Evolutionary conservation across 257 asterid species (phyloP), one percentile per base, ranked within the genome.

Genomic region (Solanum gandarillasii): DNA sequence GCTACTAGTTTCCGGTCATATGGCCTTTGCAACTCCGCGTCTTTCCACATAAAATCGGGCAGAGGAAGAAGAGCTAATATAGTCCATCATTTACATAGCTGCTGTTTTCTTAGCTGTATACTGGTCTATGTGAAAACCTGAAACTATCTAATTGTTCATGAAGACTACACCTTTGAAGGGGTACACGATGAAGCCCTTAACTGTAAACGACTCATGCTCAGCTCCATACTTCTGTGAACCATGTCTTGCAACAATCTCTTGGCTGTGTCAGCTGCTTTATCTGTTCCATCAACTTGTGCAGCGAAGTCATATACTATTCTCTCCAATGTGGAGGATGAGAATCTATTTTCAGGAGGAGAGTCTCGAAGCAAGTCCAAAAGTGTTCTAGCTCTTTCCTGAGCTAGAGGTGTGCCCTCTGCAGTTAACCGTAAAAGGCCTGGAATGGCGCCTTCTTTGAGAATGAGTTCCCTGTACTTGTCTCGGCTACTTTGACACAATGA

Each of bases 351-450:
- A 1, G 88, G 91, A 86, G 96, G 94, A 35, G 95, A 88, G 27
- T 93, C 87, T 55, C 99, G 89, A 70, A 96, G 98, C 92, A 96
- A 88, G 89, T 96, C 98, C 93, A 96, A 87, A 73, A 95, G 98
- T 34, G 91, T 79, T 25, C 95, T 93, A 41, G 99, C 99, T 90
- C 89, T 91, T 52, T 91, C 95, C 90, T 89, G 99, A 86, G 98
- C 95, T 65, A 87, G 88, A 9, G 94, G 94, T 36, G 94, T 93
- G 65, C 99, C 98, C 91, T 96, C 99, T 31, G 96, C 98, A 60
- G 99, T 95, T 67, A 96, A 88, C 58, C 97, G 95, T 81, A 96
- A 86, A 85, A 96, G 98, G 35, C 99, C 98, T 0, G 99, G 98
- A 88, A 96, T 96, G 35, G 98, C 95, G 9, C 99, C 99, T 92